Evolutionary conservation across 805 yeast genomes (phyloP).

Genomic region (Kazachstania bromeliacearum): DNA sequence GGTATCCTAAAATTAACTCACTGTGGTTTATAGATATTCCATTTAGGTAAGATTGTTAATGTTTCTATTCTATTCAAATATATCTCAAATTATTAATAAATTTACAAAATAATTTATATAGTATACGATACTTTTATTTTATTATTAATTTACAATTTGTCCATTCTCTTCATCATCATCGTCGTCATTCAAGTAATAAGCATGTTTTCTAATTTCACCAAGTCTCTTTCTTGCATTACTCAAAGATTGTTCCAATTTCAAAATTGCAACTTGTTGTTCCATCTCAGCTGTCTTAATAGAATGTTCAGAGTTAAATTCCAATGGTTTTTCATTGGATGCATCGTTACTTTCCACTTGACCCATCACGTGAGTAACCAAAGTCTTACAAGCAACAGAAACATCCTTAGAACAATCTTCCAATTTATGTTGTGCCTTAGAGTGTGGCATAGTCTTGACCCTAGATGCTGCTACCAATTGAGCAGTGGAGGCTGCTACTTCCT

Average conservation of each 20-base stretch:
- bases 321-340: slow-evolving; percentile 29
- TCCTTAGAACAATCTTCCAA: slow-evolving; percentile 59
- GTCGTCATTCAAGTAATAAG: slow-evolving; percentile 41
- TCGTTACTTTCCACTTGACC: slow-evolving; percentile 35
- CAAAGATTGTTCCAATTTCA: slow-evolving; percentile 70
- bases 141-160: too few relatives aligned
- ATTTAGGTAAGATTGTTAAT: too few relatives aligned
- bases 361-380: slow-evolving; percentile 63
- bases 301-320: slow-evolving; percentile 62
- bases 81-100: too few relatives aligned
- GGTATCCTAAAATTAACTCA: too few relatives aligned
- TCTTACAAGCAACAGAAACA: slow-evolving; percentile 69
- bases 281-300: slow-evolving; percentile 80
- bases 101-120: background rate
- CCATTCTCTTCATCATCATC: slow-evolving; percentile 1
- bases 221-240: slow-evolving; percentile 65
- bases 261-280: slow-evolving; percentile 88
- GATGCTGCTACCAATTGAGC: slow-evolving; percentile 90
- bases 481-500: slow-evolving; percentile 86
- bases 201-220: slow-evolving; percentile 74
- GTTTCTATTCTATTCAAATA: too few relatives aligned
- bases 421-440: slow-evolving; percentile 66
- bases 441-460: slow-evolving; percentile 69
- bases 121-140: background rate
- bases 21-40: too few relatives aligned